Conservation (phyloP, 805 yeast genomes). For the Suhomyces sp. region DNA sequence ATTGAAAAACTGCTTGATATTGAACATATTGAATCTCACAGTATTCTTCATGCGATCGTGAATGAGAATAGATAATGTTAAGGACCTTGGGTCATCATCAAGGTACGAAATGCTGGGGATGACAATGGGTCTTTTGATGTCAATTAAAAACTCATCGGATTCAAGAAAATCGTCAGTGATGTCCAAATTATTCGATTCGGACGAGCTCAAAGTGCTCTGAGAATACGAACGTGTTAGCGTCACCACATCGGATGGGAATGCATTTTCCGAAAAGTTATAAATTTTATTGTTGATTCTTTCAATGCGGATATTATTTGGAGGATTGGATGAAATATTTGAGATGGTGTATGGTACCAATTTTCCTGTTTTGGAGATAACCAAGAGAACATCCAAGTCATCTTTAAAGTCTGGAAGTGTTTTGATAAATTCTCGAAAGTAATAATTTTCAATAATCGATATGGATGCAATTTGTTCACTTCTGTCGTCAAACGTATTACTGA, state of each 20-base stretch:
- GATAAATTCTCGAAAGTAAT: conserved; percentile 27
- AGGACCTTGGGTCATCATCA: conserved; percentile 5
- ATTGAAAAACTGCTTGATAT: conserved; percentile 4
- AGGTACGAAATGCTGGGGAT: conserved; percentile 14
- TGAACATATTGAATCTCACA: conserved; percentile 23
- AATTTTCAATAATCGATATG: conserved; percentile 38
- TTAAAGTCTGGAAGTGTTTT: conserved; percentile 6
- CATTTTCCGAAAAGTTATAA: conserved; percentile 11
- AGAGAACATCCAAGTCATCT: conserved; percentile 27
- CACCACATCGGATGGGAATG: conserved; percentile 11
- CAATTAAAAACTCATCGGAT: conserved; percentile 14
- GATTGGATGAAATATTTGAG: conserved; percentile 50
- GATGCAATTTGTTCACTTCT: conserved; percentile 11
- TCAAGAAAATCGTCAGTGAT: conserved; percentile 10
- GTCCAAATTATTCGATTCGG: too few species aligned
- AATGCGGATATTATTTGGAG: conserved; percentile 53
- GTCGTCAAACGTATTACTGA: conserved; percentile 12
- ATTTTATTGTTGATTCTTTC: conserved; percentile 29
- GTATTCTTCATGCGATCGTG: conserved; percentile 41
- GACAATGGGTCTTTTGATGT: conserved; percentile 16
- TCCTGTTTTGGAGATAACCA: conserved; percentile 44
- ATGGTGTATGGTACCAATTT: conserved; percentile 45
- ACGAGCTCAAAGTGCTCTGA: neutral
- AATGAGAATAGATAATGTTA: conserved; percentile 23
- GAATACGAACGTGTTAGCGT: neutral